Evolutionary conservation across 768 basidiomycete genomes (phyloP).

Genomic region (Lepiota brunneoincarnata): DNA sequence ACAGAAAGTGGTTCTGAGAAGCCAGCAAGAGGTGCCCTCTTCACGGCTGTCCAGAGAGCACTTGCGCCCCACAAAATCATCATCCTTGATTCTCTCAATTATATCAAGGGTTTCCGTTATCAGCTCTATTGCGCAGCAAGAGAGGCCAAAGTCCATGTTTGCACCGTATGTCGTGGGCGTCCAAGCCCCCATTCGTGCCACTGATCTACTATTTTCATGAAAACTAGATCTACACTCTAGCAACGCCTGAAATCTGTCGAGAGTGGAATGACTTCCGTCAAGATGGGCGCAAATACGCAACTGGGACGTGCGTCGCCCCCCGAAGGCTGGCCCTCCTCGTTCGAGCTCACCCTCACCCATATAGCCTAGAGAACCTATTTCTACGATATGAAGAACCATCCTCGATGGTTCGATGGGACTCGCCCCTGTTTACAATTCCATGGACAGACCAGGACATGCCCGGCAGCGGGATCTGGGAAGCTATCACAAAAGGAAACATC

Average conservation of each 20-base stretch:
- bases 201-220: conserved; percentile 10
- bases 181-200: not conserved
- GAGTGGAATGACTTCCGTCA: conserved; percentile 66
- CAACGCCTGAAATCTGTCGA: conserved; percentile 71
- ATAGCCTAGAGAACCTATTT: conserved; percentile 82
- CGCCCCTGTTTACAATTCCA: conserved; percentile 84
- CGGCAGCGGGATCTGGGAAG: conserved; percentile 72
- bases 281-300: conserved; percentile 50
- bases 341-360: not conserved
- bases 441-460: conserved; percentile 72
- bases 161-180: conserved; percentile 61
- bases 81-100: conserved; percentile 90
- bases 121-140: conserved; percentile 96
- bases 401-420: conserved; percentile 99
- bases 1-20: conserved; percentile 83
- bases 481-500: conserved; percentile 72
- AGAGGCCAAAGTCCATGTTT: conserved; percentile 80
- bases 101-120: conserved; percentile 98
- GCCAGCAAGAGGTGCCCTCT: conserved; percentile 78
- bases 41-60: conserved; percentile 77
- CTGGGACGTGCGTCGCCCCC: conserved; percentile 64
- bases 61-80: conserved; percentile 74
- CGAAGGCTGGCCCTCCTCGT: not conserved
- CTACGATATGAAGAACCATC: conserved; percentile 94
- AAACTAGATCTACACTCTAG: conserved; percentile 69